Base-by-base conservation (phyloP, 768 basidiomycete species). In the Dacryopinax spathularia region DNA sequence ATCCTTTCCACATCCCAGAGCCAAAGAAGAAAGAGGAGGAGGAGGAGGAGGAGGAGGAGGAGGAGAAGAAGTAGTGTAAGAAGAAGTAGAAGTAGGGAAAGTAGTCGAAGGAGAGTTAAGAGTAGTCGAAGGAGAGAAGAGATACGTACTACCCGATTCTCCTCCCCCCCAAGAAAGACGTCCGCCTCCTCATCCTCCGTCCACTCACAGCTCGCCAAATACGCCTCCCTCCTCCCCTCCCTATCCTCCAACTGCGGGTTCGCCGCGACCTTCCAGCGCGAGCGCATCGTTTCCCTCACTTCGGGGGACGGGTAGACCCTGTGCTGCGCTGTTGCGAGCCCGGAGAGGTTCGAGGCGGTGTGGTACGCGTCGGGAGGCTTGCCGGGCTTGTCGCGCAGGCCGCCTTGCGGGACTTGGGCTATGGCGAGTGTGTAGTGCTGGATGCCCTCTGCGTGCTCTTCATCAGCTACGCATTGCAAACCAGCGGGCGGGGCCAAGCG, bases 301-400 rank as follows among this genome's bases (percentile, higher is more conserved):
- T 72, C 61, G 0, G 73, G 67, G 0, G 84, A 82, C 0, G 81
- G 81, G 35, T 73, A 75, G 0, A 93, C 80, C 39, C 78, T 81
- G 67, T 97, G 92, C 70, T 98, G 96, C 0, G 95, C 89, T 0
- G 84, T 78, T 0, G 95, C 91, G 18, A 96, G 79, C 13, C 96
- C 96, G 3, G 92, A 82, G 1, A 98, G 81, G 70, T 91, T 94
- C 73, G 95, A 98, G 34, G 90, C 75, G 0, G 95, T 96, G 70
- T 99, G 96, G 72, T 99, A 99, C 36, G 90, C 81, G 71, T 99
- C 96, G n/a, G 93, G 77, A n/a, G 75, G 74, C 89, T 96, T 97
- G 36, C 91, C 90, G 15, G 96, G 96, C 71, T 99, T 99, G 71
- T 99, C 96, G 25, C 92, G 79, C 60, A 98, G 73, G 16, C 96